A percentile compares a stretch with the other conserved stretches of the same genome.
Evolutionary conservation across 1,284 basidiomycete species (phyloP).

Genomic region (Apiotrichum sp.): DNA sequence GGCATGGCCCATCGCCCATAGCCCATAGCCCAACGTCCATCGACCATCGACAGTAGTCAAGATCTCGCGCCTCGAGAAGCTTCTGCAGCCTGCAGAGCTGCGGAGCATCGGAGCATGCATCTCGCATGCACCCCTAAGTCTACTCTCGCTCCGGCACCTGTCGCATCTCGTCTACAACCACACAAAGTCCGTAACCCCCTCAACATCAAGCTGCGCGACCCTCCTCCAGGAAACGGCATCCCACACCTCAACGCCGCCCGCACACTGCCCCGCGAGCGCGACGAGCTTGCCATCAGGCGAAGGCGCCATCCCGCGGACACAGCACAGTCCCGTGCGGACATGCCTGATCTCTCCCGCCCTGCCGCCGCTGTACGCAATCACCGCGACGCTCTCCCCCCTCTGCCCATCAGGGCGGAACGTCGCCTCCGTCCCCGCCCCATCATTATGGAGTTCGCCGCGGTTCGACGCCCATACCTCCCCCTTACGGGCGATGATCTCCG

Average conservation of each 20-base stretch:
- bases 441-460: constrained; percentile 23
- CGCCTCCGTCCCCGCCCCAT: too few relatives aligned
- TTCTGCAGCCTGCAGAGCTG: too few relatives aligned
- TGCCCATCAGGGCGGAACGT: constrained; percentile 7
- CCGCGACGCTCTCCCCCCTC: constrained; percentile 39
- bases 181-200: constrained; percentile 49
- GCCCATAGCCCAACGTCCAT: too few relatives aligned
- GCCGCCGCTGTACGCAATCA: constrained; percentile 28
- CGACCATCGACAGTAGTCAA: too few relatives aligned
- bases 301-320: constrained; percentile 38
- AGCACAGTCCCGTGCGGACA: constrained; percentile 35
- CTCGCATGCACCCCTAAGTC: too few relatives aligned
- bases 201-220: constrained; percentile 58
- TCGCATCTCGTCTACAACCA: constrained; percentile 23
- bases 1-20: too few relatives aligned
- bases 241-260: constrained; percentile 37
- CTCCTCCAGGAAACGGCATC: constrained; percentile 21
- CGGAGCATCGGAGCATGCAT: too few relatives aligned
- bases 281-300: constrained; percentile 40
- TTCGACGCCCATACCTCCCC: constrained; percentile 42
- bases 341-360: constrained; percentile 26
- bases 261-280: constrained; percentile 39
- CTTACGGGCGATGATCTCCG: constrained; percentile 28
- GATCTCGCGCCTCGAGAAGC: too few relatives aligned
- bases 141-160: too few relatives aligned